Percentiles rank a stretch among this genome's conserved stretches.
Conservation (phyloP, 768 basidiomycete species). For the Thelephora aurantiotincta region DNA sequence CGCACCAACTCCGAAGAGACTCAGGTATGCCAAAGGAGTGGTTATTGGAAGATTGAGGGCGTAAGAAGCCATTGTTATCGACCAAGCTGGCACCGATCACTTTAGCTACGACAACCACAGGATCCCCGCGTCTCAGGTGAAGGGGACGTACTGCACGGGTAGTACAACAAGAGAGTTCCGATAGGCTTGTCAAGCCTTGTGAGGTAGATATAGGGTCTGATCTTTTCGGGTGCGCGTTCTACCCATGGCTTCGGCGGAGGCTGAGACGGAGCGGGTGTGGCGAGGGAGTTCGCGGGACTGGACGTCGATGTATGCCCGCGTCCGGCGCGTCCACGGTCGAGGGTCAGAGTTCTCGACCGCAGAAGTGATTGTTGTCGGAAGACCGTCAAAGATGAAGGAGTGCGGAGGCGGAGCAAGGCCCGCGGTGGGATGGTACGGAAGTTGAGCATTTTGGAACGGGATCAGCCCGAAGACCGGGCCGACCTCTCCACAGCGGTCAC, state of each 20-base stretch:
- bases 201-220: slow-evolving; percentile 72
- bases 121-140: not conserved
- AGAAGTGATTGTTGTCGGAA: too few species aligned
- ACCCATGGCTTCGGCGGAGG: slow-evolving; percentile 39
- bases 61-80: slow-evolving; percentile 93
- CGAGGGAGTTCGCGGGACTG: too few species aligned
- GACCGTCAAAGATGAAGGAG: too few species aligned
- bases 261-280: not conserved
- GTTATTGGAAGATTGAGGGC: slow-evolving; percentile 52
- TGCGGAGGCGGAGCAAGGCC: too few species aligned
- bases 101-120: not conserved
- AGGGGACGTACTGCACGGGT: slow-evolving; percentile 72
- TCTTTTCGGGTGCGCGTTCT: slow-evolving; percentile 41
- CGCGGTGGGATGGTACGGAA: too few species aligned
- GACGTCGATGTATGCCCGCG: too few species aligned
- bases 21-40: slow-evolving; percentile 59
- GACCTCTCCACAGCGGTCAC: too few species aligned
- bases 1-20: slow-evolving; percentile 81
- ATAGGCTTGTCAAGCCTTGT: slow-evolving; percentile 94
- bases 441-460: too few species aligned
- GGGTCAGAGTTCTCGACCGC: too few species aligned
- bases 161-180: slow-evolving; percentile 81
- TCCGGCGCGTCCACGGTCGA: too few species aligned
- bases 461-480: too few species aligned
- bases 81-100: slow-evolving; percentile 62